Percentiles rank a stretch among this genome's conserved stretches.
phyloP scores from a whole-genome alignment of 768 basidiomycete genomes.

The Calocybe gangraenosa region DNA sequence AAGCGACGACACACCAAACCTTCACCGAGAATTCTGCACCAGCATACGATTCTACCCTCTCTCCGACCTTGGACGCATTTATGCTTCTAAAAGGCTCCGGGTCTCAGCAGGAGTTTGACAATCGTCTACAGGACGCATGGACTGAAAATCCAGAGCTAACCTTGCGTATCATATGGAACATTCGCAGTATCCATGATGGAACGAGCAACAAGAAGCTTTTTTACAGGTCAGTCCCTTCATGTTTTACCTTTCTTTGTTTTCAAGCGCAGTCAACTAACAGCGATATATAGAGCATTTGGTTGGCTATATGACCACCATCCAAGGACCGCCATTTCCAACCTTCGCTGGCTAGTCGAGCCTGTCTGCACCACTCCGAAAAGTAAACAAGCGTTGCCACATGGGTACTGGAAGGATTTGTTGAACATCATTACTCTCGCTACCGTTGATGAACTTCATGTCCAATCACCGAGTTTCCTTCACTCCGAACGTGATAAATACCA shows the following conservation, averaged over 20 bases:
- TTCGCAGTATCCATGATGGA: slow-evolving; percentile 68
- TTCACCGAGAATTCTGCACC: slow-evolving; percentile 48
- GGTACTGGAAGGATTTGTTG: slow-evolving; percentile 75
- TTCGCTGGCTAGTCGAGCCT: slow-evolving; percentile 48
- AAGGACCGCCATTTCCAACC: slow-evolving; percentile 62
- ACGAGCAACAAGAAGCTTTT: slow-evolving; percentile 58
- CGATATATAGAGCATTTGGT: slow-evolving; percentile 42
- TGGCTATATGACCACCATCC: slow-evolving; percentile 71
- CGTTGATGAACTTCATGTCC: slow-evolving; percentile 40
- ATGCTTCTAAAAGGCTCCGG: slow-evolving; percentile 29
- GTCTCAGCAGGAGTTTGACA: slow-evolving; percentile 20
- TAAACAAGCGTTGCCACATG: slow-evolving; percentile 37
- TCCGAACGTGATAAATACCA: too few species aligned
- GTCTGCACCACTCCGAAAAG: slow-evolving; percentile 35
- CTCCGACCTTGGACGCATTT: slow-evolving; percentile 56
- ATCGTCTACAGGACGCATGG: slow-evolving; percentile 49
- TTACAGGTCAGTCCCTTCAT: slow-evolving; percentile 37
- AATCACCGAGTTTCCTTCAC: slow-evolving; percentile 24
- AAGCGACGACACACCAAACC: slow-evolving; percentile 35
- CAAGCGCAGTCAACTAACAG: background rate
- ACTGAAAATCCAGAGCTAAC: slow-evolving; percentile 53
- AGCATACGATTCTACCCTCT: slow-evolving; percentile 47
- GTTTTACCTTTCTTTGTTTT: background rate
- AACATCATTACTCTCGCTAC: slow-evolving; percentile 63
- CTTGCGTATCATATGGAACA: slow-evolving; percentile 62